Evolutionary conservation across 208 protist species (phyloP), one percentile per base, ranked within the genome.

Genomic region (Crithidia mellificae): DNA sequence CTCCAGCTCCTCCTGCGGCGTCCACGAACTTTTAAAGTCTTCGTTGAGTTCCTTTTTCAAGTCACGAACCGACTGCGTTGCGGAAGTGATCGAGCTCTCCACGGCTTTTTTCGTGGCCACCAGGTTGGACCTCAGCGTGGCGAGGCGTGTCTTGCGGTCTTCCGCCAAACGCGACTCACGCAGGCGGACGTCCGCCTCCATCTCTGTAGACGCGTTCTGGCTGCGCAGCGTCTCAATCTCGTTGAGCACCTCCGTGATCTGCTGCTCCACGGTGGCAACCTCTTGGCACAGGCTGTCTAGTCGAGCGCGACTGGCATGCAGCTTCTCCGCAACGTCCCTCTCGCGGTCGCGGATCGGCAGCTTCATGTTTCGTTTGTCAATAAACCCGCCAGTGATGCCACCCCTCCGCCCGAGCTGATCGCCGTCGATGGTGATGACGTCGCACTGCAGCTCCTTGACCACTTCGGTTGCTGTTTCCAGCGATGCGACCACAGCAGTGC

Each of bases 351-450:
- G 74, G 30, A 84, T 41, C 11, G 71, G 72, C 0, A 99, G 55
- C 30, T 94, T 91, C 57, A 92, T 92, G 55, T 89, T 91, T 1
- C 77, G 65, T 22, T 74, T 67, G 56, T 99, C 96, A 51, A 93
- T 67, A 70, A 93, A 99, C 12, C 98, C 98, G 57, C 98, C 98
- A 0, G 93, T 98, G 19, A 99, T 90, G 5, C 93, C 91, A 56
- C 98, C 98, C 32, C 77, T 90, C 6, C 81, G 78, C 20, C 91
- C 84, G 17, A 97, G 63, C 72, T 94, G 87, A 63, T 98, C 91
- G 20, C 95, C 95, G 51, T 98, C 93, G 4, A 97, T 50, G 5
- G 98, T 99, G 14, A 99, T 92, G 58, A 94, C 98, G 69, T 99
- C 92, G 38, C 97, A 80, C 41, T 91, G 76, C 24, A 96, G 69